These are phyloP conservation scores for Termitomyces sp. DNA, from an alignment of 768 basidiomycete genomes.

Conservation along the genomic window DNA sequence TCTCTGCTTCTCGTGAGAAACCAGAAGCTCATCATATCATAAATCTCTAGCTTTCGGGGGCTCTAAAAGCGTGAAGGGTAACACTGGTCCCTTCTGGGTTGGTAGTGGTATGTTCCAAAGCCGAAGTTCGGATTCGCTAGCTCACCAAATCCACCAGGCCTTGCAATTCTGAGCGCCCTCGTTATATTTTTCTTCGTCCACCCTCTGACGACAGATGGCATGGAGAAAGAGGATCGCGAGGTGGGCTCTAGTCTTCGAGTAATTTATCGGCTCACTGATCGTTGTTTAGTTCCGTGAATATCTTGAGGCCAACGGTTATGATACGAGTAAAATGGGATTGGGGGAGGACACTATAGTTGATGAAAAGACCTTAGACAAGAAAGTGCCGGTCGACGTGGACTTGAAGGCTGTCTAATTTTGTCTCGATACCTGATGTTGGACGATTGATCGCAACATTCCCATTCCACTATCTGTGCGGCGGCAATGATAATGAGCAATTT, in stretches of 20 bases:
- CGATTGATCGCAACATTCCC: neutral
- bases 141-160: constrained; percentile 29
- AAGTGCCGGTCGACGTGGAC: constrained; percentile 15
- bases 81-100: constrained; percentile 87
- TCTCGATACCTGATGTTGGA: neutral
- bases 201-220: constrained; percentile 74
- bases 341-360: constrained; percentile 15
- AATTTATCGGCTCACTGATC: neutral
- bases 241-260: constrained; percentile 30
- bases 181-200: constrained; percentile 70
- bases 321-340: constrained; percentile 71
- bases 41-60: constrained; percentile 62
- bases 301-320: constrained; percentile 74
- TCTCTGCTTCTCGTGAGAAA: constrained; percentile 1
- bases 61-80: constrained; percentile 43
- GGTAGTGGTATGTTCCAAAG: constrained; percentile 51
- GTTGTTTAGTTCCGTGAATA: constrained; percentile 73
- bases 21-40: constrained; percentile 3
- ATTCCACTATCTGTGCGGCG: neutral
- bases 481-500: neutral
- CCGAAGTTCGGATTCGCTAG: neutral
- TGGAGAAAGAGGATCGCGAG: constrained; percentile 68
- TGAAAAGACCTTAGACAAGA: constrained; percentile 19
- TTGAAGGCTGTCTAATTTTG: neutral
- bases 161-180: constrained; percentile 76